Evolutionary conservation across 2,329 filamentous ascomycete genomes (phyloP).

Genomic region (Colletotrichum gigasporum): DNA sequence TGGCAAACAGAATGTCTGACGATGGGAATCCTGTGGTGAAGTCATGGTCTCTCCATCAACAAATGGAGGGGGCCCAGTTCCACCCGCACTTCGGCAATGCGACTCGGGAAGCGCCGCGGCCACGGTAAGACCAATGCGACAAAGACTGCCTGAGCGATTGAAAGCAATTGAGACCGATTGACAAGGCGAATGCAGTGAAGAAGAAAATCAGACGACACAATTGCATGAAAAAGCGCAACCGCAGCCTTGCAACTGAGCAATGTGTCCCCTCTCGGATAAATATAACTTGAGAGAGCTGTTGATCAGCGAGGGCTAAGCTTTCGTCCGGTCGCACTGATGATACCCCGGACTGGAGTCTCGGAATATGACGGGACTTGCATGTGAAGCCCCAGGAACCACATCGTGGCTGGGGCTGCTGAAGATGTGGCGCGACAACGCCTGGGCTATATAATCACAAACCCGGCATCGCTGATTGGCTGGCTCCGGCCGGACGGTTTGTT

Average conservation of each 20-base stretch:
- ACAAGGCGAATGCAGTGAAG: background rate
- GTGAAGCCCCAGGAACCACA: too few relatives aligned
- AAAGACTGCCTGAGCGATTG: background rate
- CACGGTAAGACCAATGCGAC: background rate
- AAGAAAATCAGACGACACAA: background rate
- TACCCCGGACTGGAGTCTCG: constrained; percentile 21
- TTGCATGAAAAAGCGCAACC: too few relatives aligned
- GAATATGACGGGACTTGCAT: constrained; percentile 26
- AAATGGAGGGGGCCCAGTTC: constrained; percentile 17
- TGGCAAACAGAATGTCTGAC: background rate
- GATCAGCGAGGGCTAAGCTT: constrained; percentile 20
- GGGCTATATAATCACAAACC: too few relatives aligned
- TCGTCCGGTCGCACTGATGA: constrained; percentile 23
- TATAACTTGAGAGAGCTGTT: background rate
- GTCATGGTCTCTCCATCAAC: constrained; percentile 25
- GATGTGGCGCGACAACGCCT: too few relatives aligned
- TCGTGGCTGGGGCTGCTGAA: too few relatives aligned
- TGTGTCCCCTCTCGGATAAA: background rate
- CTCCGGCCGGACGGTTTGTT: too few relatives aligned
- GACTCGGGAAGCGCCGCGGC: constrained; percentile 5
- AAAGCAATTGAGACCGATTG: background rate
- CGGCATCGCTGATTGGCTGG: too few relatives aligned
- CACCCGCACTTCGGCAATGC: constrained; percentile 20
- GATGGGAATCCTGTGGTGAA: constrained; percentile 17
- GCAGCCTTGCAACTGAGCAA: background rate